Evolutionary conservation across 371 early-diverging fungal species (phyloP).

Genomic region (Mucor plumbeus): DNA sequence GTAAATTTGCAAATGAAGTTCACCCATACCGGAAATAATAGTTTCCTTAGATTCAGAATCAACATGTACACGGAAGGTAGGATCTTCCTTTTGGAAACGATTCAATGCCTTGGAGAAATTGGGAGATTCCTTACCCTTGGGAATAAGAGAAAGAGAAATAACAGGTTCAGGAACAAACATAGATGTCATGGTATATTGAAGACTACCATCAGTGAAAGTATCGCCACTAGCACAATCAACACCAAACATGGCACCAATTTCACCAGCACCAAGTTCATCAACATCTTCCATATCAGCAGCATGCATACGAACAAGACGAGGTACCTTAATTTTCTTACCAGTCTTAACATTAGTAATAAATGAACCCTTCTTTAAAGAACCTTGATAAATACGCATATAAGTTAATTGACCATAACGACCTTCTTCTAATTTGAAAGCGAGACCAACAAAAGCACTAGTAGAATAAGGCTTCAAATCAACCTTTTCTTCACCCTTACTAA

Average conservation of each 20-base stretch:
- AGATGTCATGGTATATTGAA: conserved; percentile 92
- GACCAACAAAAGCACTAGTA: conserved; percentile 81
- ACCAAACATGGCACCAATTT: conserved; percentile 98
- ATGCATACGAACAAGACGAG: conserved; percentile 98
- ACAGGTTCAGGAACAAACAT: conserved; percentile 98
- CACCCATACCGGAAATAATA: conserved; percentile 94
- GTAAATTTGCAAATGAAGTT: conserved; percentile 92
- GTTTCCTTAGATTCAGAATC: conserved; percentile 94
- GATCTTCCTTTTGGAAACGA: conserved; percentile 97
- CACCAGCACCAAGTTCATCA: conserved; percentile 91
- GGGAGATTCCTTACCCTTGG: conserved; percentile 88
- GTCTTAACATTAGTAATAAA: conserved; percentile 89
- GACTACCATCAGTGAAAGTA: conserved; percentile 91
- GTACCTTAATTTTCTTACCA: conserved; percentile 94
- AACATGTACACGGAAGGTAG: conserved; percentile 96
- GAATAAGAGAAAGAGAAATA: conserved; percentile 89
- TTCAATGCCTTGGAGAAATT: conserved; percentile 96
- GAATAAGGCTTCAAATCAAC: conserved; percentile 64
- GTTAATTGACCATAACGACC: conserved; percentile 96
- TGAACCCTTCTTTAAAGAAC: conserved; percentile 85
- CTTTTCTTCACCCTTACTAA: conserved; percentile 69
- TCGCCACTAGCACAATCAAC: conserved; percentile 98
- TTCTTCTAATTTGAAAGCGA: conserved; percentile 96
- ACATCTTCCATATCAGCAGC: conserved; percentile 98
- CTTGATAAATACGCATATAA: conserved; percentile 97